Base-by-base conservation (phyloP, 2,329 filamentous ascomycete species). In the Penicillium griseofulvum region DNA sequence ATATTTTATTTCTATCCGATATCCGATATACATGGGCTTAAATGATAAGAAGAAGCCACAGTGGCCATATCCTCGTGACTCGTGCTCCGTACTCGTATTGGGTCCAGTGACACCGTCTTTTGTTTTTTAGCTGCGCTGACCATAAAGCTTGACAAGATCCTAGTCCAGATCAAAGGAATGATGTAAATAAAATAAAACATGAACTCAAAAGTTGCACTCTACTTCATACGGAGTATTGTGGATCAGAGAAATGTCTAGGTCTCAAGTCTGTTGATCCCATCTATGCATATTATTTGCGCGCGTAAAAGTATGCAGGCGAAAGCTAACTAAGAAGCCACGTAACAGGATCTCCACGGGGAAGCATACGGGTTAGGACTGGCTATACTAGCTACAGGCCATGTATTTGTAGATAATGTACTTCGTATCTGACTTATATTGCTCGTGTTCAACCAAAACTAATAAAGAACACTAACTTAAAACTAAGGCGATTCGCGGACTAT, bases 71-170 rank as follows among this genome's bases (percentile, higher is more conserved):
- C 29, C 63, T 56, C 61, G 56, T 65, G 62, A 65, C 51, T 63
- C 55, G 61, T 61, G 58, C 52, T 61, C 60, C 55, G 61, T 61
- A 59, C 52, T 61, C 60, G 60, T 61, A 62, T 62, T 36, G 0
- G 39, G 39, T 44, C 51, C 24, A 57, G 52, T 63, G 58, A 63
- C 58, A 50, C 59, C 43, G 58, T 48, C 55, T 58, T 63, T 56
- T 33, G 41, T 56, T 55, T 61, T 39, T 41, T 54, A 56, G 4
- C 58, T 56, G 52, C 49, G 51, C 56, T 60, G 52, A 60, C 52
- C 29, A 42, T 38, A 58, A 59, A 61, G 57, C 61, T 65, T 61
- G 56, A 52, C 51, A 49, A 57, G 16, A 52, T 55, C 37, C 28
- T 47, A 31, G 29, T 38, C 43, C 29, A 28, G 31, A 49, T 54